Percentiles rank a stretch among this genome's conserved stretches.
Evolutionary conservation across 345 rosid genomes (phyloP).

Genomic region (Excoecaria agallocha): DNA sequence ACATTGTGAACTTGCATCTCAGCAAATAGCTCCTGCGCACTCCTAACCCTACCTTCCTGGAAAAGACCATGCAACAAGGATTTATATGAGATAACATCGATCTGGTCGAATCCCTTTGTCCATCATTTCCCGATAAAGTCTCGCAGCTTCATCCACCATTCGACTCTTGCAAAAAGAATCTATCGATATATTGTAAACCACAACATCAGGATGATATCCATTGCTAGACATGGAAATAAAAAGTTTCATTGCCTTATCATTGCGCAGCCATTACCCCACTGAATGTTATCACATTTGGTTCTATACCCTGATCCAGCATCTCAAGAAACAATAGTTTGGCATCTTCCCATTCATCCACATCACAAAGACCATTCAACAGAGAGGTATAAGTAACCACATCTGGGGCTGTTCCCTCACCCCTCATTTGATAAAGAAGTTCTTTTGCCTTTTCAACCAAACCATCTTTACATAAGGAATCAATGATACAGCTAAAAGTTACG

Average conservation of each 20-base stretch:
- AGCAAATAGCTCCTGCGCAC: too few species aligned
- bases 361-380: too few species aligned
- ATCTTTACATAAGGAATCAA: slow-evolving; percentile 37
- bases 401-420: slow-evolving; percentile 17
- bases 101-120: slow-evolving; percentile 21
- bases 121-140: slow-evolving; percentile 13
- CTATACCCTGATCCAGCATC: slow-evolving; percentile 22
- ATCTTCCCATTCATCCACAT: slow-evolving; percentile 22
- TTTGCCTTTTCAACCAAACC: slow-evolving; percentile 30
- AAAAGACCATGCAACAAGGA: slow-evolving; percentile 24
- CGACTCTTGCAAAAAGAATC: slow-evolving; percentile 19
- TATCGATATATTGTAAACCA: slow-evolving; percentile 23
- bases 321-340: too few species aligned
- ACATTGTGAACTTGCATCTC: too few species aligned
- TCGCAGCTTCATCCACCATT: slow-evolving; percentile 22
- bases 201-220: slow-evolving; percentile 12
- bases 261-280: slow-evolving; percentile 15
- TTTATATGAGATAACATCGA: slow-evolving; percentile 17
- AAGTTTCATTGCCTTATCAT: slow-evolving; percentile 16
- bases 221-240: slow-evolving; percentile 15
- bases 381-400: slow-evolving; percentile 30
- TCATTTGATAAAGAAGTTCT: slow-evolving; percentile 36
- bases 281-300: slow-evolving; percentile 20
- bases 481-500: slow-evolving; percentile 17
- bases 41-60: background rate